Base-by-base conservation (phyloP, 1,139 yeast genomes). In the Zygosaccharomyces pseudobailii region DNA sequence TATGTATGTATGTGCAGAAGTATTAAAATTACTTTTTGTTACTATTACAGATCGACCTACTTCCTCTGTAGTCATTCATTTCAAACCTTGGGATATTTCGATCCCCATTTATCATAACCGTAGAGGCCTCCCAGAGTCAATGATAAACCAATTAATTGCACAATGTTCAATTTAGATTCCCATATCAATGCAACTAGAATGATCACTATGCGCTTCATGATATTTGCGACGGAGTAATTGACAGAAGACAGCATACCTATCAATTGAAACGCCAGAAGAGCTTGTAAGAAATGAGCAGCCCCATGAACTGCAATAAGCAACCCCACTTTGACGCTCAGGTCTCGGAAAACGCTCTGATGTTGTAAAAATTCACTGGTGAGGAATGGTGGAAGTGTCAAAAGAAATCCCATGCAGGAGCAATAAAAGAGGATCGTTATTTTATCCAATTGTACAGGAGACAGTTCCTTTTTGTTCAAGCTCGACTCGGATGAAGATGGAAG, bases 141-240 rank as follows among this genome's bases (percentile, higher is more conserved):
- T 2, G 73, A 53, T 43, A 90, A 73, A 0, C 97, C 97, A 53
- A 78, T 61, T 27, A 81, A 77, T 66, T 90, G 97, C 24, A 71
- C 63, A 13, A 60, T 56, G 6, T 78, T 67, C 43, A 74, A 67
- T 62, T 86, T 73, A 64, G 87, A 78, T 72, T 90, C 90, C 80
- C 94, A 83, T 6, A 86, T 51, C 54, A 90, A 82, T 5, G 96
- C 87, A 50, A 84, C 84, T 23, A 83, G 69, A 49, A 90, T 89
- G 44, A 90, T 90, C 31, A 87, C 84, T 46, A 90, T 87, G 56
- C 97, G 79, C 65, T 90, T 90, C 67, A 89, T 70, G 49, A 90
- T 81, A 61, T 87, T 87, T 36, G 97, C 97, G 59, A 90, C 87
- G 35, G 95, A 85, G 69, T 90, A 90, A 55, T 90, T 87, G 42